A percentile compares a stretch with the other conserved stretches of the same genome.
Conservation (phyloP, 1,139 yeast species). For the Arxiozyma heterogenica region DNA sequence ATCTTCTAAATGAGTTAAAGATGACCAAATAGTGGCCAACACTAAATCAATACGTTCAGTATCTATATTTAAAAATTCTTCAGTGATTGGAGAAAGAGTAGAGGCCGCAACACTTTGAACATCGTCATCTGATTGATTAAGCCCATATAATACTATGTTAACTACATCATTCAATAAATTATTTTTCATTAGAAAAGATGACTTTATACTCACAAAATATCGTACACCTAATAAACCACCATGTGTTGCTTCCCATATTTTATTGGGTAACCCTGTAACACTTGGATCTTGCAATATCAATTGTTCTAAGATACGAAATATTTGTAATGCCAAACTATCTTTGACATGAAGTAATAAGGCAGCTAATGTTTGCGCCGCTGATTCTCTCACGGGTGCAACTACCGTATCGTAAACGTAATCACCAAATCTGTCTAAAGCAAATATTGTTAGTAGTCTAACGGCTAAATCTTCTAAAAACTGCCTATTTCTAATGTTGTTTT, state of each 20-base stretch:
- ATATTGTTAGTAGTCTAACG: constrained; percentile 73
- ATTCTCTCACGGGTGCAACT: constrained; percentile 95
- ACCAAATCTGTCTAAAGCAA: constrained; percentile 91
- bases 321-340: constrained; percentile 44
- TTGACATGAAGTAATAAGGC: constrained; percentile 72
- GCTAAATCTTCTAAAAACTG: constrained; percentile 81
- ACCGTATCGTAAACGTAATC: constrained; percentile 97
- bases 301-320: constrained; percentile 58
- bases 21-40: constrained; percentile 77
- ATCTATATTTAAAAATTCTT: constrained; percentile 64
- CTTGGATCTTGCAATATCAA: constrained; percentile 64
- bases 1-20: constrained; percentile 74
- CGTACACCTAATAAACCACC: constrained; percentile 95
- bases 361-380: constrained; percentile 91
- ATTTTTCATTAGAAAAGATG: constrained; percentile 57
- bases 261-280: constrained; percentile 25
- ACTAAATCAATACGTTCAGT: constrained; percentile 54
- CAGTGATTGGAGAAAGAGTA: constrained; percentile 81
- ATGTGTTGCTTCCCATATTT: constrained; percentile 90
- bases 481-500: constrained; percentile 58
- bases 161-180: constrained; percentile 64
- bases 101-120: constrained; percentile 97
- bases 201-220: constrained; percentile 83
- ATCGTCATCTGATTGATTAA: constrained; percentile 82
- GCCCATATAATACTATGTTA: constrained; percentile 78